Conservation (phyloP, 2,329 filamentous ascomycete species). For the Thielaviopsis populi region DNA sequence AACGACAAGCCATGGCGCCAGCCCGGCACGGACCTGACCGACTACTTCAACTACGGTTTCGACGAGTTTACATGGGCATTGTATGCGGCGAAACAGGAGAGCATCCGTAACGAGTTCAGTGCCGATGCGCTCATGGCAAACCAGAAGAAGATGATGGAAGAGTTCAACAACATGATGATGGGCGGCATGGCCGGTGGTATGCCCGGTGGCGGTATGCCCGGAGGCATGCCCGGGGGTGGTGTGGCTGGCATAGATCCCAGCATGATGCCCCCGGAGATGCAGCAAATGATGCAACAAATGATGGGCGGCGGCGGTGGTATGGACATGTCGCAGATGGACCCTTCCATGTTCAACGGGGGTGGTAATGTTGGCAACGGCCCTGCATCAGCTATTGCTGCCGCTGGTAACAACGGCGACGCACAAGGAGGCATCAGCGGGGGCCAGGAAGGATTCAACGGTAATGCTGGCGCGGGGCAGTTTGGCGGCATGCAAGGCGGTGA, state of each 20-base stretch:
- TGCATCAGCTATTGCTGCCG: constrained; percentile 23
- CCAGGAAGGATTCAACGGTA: constrained; percentile 19
- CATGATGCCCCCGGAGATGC: constrained; percentile 46
- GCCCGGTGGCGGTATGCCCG: constrained; percentile 29
- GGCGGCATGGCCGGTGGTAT: constrained; percentile 28
- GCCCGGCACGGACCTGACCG: constrained; percentile 83
- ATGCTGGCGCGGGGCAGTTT: constrained; percentile 8
- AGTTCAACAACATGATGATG: constrained; percentile 56
- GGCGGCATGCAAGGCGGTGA: constrained; percentile 11
- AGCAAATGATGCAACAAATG: constrained; percentile 56
- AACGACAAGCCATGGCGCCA: constrained; percentile 92
- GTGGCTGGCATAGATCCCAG: constrained; percentile 40
- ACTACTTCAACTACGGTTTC: constrained; percentile 99
- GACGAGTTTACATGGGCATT: constrained; percentile 97
- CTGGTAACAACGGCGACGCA: constrained; percentile 29
- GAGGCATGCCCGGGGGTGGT: constrained; percentile 23
- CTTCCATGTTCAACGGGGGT: constrained; percentile 29
- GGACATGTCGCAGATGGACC: constrained; percentile 52
- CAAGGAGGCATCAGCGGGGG: constrained; percentile 21
- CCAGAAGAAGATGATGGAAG: constrained; percentile 67
- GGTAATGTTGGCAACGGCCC: background rate
- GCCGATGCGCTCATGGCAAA: constrained; percentile 47
- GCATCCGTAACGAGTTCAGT: constrained; percentile 59
- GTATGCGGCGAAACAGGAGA: constrained; percentile 80
- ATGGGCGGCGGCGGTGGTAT: constrained; percentile 39